A percentile compares a stretch with the other conserved stretches of the same genome.
These are phyloP conservation scores for Heliocybe sulcata DNA, from an alignment of 1,284 basidiomycete genomes.

Conservation along the genomic window DNA sequence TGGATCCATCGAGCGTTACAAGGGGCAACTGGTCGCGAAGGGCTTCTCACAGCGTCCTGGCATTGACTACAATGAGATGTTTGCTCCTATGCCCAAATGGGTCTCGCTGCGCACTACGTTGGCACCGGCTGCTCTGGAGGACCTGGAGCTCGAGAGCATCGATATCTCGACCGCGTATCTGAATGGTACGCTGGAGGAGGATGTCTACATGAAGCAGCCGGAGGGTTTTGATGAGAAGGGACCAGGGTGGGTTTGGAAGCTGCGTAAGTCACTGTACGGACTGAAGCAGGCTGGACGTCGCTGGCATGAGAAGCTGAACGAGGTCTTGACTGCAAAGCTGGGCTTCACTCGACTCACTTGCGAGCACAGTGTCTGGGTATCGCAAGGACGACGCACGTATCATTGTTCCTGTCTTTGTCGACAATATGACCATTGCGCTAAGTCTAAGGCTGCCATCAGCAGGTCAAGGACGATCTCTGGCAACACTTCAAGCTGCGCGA, in stretches of 20 bases:
- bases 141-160: slow-evolving; percentile 27
- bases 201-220: slow-evolving; percentile 23
- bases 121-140: slow-evolving; percentile 24
- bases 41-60: slow-evolving; percentile 34
- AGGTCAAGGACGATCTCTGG: no score
- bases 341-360: no score
- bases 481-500: no score
- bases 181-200: slow-evolving; percentile 21
- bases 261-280: slow-evolving; percentile 12
- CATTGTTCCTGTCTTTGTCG: no score
- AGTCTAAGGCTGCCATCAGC: no score
- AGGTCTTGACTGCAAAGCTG: no score
- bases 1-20: slow-evolving; percentile 25
- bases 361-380: no score
- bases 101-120: slow-evolving; percentile 25
- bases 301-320: no score
- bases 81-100: slow-evolving; percentile 26
- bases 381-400: no score
- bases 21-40: slow-evolving; percentile 30
- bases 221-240: slow-evolving; percentile 19
- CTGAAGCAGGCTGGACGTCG: slow-evolving; percentile 8
- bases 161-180: slow-evolving; percentile 28
- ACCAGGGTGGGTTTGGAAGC: neutral
- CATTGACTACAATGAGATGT: slow-evolving; percentile 32
- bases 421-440: no score